Evolutionary conservation across 176 grass and related monocot genomes (phyloP), one percentile per base, ranked within the genome.

Genomic region (sorghum (Sorghum bicolor)): DNA sequence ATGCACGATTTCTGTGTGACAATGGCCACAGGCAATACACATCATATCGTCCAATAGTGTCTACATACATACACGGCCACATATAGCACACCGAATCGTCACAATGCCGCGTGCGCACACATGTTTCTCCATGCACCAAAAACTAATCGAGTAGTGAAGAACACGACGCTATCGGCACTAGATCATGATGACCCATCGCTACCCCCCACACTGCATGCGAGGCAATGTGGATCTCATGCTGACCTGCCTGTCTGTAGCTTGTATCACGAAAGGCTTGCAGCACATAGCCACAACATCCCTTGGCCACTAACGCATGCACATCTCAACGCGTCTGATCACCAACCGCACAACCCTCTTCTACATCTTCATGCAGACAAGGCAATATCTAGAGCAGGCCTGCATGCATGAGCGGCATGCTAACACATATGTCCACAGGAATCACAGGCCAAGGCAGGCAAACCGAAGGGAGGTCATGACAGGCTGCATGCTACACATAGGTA

Each of bases 351-450:
- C 47, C 47, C 47, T 19, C 16, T 17, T 50, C 4, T 45, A 45
- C 43, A 45, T 45, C 43, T 48, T 10, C 14, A 48, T 17, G 15
- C 15, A 48, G 45, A 47, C 14, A 5, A 48, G 44, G 4, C 45
- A 0, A 53, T 0, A 0, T 0, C 43, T 15, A 4, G 20, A 1
- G 22, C 0, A 1, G 4, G 1, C 1, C 0, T 3, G 8, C 5
- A 8, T 40, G 25, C 48, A 33, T 64, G 13, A 11, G 10, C 1
- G 6, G 55, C 53, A 5, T 36, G 15, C 5, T 0, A 0, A 19
- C 8, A 2, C 2, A n/a, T 22, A 20, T 0, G 1, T 41, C 45
- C 33, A 60, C 2, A n/a, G 25, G 15, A 22, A 55, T 14, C 12
- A 1, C n/a, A 70, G 10, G 19, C 3, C 2, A 19, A 16, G 22